Conservation (phyloP, 495 filamentous ascomycete species). For the Neurospora sp. region DNA sequence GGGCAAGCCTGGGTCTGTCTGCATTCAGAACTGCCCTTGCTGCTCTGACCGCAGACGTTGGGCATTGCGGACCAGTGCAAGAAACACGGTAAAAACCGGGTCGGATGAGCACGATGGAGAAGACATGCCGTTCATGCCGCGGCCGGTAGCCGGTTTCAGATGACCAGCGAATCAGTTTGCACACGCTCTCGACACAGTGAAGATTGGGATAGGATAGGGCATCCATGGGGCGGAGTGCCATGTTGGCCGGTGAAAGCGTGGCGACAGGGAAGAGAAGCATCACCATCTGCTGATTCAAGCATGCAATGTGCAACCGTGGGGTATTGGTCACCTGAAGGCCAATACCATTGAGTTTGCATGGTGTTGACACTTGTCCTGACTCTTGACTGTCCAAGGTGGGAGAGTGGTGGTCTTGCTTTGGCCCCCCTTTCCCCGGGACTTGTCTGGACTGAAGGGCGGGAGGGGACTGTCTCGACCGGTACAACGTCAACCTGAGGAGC, state of each 20-base stretch:
- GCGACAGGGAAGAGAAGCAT: constrained; percentile 13
- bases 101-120: neutral
- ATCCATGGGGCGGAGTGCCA: neutral
- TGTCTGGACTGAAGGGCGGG: neutral
- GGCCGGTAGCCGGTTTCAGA: constrained; percentile 11
- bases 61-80: neutral
- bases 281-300: neutral
- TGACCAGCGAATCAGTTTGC: neutral
- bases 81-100: neutral
- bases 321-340: neutral
- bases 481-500: neutral
- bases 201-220: neutral
- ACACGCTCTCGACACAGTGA: neutral
- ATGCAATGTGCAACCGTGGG: neutral
- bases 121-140: constrained; percentile 11
- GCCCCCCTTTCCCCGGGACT: neutral
- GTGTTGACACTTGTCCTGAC: neutral
- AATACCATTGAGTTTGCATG: neutral
- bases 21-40: neutral
- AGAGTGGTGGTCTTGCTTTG: neutral
- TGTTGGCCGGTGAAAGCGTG: constrained; percentile 9
- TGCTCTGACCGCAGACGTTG: constrained; percentile 1
- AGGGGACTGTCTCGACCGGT: constrained; percentile 5
- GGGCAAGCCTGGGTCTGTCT: constrained; percentile 2
- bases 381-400: neutral